A percentile compares a stretch with the other conserved stretches of the same genome.
These are phyloP conservation scores for Pyrenochaeta sp. DNA, from an alignment of 2,329 filamentous ascomycete genomes.

Conservation along the genomic window DNA sequence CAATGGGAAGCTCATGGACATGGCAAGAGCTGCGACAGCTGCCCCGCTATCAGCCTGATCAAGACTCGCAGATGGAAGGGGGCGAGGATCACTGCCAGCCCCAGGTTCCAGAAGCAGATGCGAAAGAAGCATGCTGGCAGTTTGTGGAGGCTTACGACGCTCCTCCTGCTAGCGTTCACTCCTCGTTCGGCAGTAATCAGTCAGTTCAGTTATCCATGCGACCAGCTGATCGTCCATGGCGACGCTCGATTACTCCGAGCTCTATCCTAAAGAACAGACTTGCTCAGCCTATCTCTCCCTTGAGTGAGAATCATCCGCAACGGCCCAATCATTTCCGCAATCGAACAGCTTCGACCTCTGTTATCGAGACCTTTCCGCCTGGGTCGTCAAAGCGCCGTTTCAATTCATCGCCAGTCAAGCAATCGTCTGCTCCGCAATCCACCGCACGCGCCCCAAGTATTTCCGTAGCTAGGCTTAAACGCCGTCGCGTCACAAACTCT, in stretches of 20 bases:
- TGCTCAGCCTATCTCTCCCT: conserved; percentile 45
- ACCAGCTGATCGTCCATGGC: conserved; percentile 46
- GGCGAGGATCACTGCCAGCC: conserved; percentile 48
- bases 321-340: conserved; percentile 35
- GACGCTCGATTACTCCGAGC: conserved; percentile 44
- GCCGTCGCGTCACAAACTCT: conserved; percentile 55
- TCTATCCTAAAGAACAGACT: conserved; percentile 44
- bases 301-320: conserved; percentile 43
- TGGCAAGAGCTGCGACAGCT: conserved; percentile 75
- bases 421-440: conserved; percentile 35
- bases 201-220: conserved; percentile 44
- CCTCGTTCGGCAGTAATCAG: conserved; percentile 54
- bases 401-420: conserved; percentile 39
- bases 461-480: conserved; percentile 49
- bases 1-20: conserved; percentile 65
- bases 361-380: conserved; percentile 29
- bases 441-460: conserved; percentile 50
- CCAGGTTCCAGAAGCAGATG: conserved; percentile 67
- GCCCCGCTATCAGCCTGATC: conserved; percentile 63
- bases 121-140: conserved; percentile 71
- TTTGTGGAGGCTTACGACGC: conserved; percentile 73
- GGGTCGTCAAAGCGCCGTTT: conserved; percentile 43
- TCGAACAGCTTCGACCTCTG: conserved; percentile 41
- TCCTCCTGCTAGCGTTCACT: conserved; percentile 54
- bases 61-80: conserved; percentile 41